Evolutionary conservation across 2,329 filamentous ascomycete genomes (phyloP).

Genomic region (Diaporthe helianthi): DNA sequence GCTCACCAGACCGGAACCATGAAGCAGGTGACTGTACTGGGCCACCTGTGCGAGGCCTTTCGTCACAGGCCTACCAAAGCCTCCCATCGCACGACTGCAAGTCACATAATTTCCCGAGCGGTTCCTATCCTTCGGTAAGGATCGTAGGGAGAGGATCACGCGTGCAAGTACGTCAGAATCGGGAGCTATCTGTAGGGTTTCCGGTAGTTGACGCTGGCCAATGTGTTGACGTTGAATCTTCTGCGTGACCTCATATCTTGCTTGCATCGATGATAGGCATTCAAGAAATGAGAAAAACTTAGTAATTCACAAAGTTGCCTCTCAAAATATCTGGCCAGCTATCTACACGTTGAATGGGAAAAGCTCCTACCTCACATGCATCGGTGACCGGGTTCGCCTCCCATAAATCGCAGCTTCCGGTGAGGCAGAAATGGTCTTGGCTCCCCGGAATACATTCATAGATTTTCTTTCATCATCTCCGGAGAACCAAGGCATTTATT

Average conservation of each 20-base stretch:
- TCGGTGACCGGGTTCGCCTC: conserved; percentile 2
- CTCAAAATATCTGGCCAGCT: too few relatives aligned
- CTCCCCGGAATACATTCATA: neutral
- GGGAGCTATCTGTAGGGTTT: neutral
- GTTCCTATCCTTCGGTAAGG: neutral
- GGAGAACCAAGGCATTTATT: neutral
- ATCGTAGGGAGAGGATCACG: neutral
- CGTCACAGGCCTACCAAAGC: neutral
- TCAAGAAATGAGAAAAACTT: neutral
- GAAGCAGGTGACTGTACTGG: neutral
- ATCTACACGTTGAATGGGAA: neutral
- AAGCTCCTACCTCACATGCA: neutral
- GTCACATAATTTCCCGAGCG: neutral
- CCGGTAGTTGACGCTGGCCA: neutral
- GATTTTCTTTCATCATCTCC: neutral
- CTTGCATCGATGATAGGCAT: neutral
- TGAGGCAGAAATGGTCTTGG: neutral
- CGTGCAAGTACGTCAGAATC: neutral
- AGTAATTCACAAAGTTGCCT: neutral
- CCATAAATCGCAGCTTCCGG: neutral
- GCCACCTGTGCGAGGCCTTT: neutral
- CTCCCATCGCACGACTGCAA: neutral
- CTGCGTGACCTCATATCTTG: neutral
- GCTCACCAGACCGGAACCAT: neutral
- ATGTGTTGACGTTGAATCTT: neutral